Evolutionary conservation across 176 grass and related monocot species (phyloP), one percentile per base, ranked within the genome.

Genomic region (Eleusine indica): DNA sequence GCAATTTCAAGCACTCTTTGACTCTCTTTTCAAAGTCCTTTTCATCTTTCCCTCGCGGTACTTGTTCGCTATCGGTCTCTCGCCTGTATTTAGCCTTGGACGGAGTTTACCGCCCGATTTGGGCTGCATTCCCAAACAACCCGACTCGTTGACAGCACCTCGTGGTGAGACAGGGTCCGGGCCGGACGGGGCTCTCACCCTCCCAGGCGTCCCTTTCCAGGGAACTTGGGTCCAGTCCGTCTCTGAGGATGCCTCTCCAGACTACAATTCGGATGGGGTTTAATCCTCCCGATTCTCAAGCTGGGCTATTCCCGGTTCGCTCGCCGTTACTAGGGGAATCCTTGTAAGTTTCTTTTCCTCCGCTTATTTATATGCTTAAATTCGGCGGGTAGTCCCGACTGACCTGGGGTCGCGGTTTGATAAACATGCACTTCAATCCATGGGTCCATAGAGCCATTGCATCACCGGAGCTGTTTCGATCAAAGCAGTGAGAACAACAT

Each of bases 21-120:
- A 88, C 89, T 91, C 89, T 91, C 89, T 88, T 91, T 88, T 88
- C 90, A 92, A 92, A 86, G 90, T 92, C 86, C 82, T 92, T 92
- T 86, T 92, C 83, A 92, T 92, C 87, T 92, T 89, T 86, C 79
- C 79, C 83, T 89, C 52, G 79, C 63, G 83, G 75, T 92, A 92
- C 90, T 87, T 92, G 90, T 92, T 89, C 70, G 75, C 75, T 89
- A 89, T 89, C 83, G 87, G 83, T 89, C 90, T 92, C 86, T 89
- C 83, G 58, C 83, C 83, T n/a, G 68, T 89, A 92, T 92, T 87
- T 85, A 77, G 83, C 87, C 86, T 85, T 92, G 77, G 84, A 87
- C 87, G 57, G 74, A 85, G 85, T 86, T 88, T 92, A 92, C 84
- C 90, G 84, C 80, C 82, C 69, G 58, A 88, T 79, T 86, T 39